A percentile compares a stretch with the other conserved stretches of the same genome.
phyloP scores from a whole-genome alignment of 2,329 filamentous ascomycete species.

The Xylariaceae sp. region DNA sequence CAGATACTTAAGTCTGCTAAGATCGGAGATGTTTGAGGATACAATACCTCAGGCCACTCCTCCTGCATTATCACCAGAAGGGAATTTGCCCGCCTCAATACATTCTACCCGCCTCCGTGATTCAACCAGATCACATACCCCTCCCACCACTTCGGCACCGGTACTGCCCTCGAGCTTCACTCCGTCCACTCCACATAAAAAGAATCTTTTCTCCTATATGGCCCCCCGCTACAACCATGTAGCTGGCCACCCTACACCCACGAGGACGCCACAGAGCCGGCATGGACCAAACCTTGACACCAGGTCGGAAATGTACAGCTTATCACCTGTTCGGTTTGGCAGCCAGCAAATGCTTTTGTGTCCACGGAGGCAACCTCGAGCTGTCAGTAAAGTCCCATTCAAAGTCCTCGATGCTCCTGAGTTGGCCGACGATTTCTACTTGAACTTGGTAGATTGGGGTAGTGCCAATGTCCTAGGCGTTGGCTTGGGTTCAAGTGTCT shows the following conservation, averaged over 20 bases:
- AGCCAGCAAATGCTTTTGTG: constrained; percentile 92
- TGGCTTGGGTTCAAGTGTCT: constrained; percentile 86
- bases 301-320: constrained; percentile 86
- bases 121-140: constrained; percentile 72
- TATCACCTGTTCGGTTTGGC: constrained; percentile 87
- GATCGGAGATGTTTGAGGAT: constrained; percentile 86
- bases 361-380: constrained; percentile 79
- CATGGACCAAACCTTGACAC: constrained; percentile 86
- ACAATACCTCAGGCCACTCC: constrained; percentile 78
- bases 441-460: constrained; percentile 97
- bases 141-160: constrained; percentile 61
- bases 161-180: constrained; percentile 71
- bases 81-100: constrained; percentile 43
- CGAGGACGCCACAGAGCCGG: constrained; percentile 81
- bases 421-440: constrained; percentile 92
- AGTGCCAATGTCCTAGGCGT: constrained; percentile 92
- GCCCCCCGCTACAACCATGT: constrained; percentile 65
- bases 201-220: constrained; percentile 92
- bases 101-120: constrained; percentile 54
- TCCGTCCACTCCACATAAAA: constrained; percentile 83
- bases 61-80: constrained; percentile 57
- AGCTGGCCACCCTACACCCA: constrained; percentile 80
- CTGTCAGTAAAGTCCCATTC: constrained; percentile 93
- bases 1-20: constrained; percentile 81
- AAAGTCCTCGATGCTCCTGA: constrained; percentile 97